Evolutionary conservation across 129 eudicot species (phyloP), one percentile per base, ranked within the genome.

Genomic region (Flaveria linearis): DNA sequence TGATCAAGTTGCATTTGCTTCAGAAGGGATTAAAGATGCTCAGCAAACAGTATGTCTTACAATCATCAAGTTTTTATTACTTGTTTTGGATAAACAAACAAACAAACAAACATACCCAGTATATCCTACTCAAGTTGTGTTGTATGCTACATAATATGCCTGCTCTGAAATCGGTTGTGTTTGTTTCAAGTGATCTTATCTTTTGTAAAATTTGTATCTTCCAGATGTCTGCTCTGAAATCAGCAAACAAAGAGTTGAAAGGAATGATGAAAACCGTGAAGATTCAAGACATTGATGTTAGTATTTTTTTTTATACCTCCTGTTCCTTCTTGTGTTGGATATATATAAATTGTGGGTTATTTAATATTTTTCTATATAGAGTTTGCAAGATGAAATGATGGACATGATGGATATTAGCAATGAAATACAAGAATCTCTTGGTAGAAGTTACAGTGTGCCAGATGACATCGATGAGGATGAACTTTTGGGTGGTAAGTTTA

Each of bases 191-290:
- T 12, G 66, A 12, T 62, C 20, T 13, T 30, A 18, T 28, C 56
- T 26, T 66, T 53, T 25, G 46, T 55, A 12, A 60, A 15, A 63
- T 81, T 51, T 71, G 46, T 67, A 79, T 50, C 72, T 86, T 76
- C 33, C 87, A 90, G 98, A 87, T 93, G 98, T 84, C 98, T 18
- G 98, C 98, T 55, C 43, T 93, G 87, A 93, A 93, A 78, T 86
- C 97, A 18, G 98, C 98, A 67, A 93, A 93, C 75, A 93, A 91
- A 83, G 98, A 93, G 72, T 84, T 93, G 77, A 93, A 93, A 84
- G 99, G 98, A 76, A 90, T 93, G 98, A 93, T 93, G 98, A 93
- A 93, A 86, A 90, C 91, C 0, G 98, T 93, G 61, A 95, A 89
- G 82, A 87, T 95, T 86, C 87, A 91, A 87, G 99, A 95, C 71